phyloP scores from a whole-genome alignment of 1,139 yeast genomes.

The Debaryomyces sp. region DNA sequence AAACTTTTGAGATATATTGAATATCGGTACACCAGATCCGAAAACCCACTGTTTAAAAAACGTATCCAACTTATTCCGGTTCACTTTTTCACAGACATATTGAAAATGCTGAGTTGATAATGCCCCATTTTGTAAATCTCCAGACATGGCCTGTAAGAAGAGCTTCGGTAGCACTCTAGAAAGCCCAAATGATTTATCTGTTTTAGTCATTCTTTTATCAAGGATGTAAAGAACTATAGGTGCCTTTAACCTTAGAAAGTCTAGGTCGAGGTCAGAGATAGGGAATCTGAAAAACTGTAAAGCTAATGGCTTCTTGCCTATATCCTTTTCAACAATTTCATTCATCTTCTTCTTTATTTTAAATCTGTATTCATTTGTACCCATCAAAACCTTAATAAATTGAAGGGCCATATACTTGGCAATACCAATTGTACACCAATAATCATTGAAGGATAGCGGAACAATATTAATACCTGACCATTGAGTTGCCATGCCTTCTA shows the following conservation, averaged over 20 bases:
- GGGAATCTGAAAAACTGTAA: constrained; percentile 69
- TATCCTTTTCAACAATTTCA: constrained; percentile 68
- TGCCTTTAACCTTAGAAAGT: constrained; percentile 73
- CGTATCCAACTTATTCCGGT: constrained; percentile 76
- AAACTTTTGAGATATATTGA: constrained; percentile 86
- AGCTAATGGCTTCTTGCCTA: constrained; percentile 83
- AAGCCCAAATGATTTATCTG: constrained; percentile 91
- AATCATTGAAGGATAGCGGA: constrained; percentile 76
- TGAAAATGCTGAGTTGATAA: constrained; percentile 85
- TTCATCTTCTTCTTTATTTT: constrained; percentile 68
- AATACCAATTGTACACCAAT: constrained; percentile 93
- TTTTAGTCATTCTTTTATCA: constrained; percentile 92
- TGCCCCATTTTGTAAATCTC: constrained; percentile 80
- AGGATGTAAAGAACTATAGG: constrained; percentile 84
- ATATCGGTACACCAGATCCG: constrained; percentile 87
- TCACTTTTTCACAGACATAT: constrained; percentile 90
- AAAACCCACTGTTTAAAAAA: constrained; percentile 95
- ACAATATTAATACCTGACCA: constrained; percentile 95
- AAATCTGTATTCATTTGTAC: constrained; percentile 78
- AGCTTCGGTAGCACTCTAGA: constrained; percentile 90
- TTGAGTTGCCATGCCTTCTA: constrained; percentile 78
- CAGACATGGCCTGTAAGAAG: constrained; percentile 93
- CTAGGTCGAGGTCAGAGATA: constrained; percentile 59
- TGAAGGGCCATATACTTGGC: constrained; percentile 81
- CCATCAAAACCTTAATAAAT: constrained; percentile 72